Evolutionary conservation across 1,284 basidiomycete species (phyloP), one percentile per base, ranked within the genome.

Genomic region (Cerioporus squamosus): DNA sequence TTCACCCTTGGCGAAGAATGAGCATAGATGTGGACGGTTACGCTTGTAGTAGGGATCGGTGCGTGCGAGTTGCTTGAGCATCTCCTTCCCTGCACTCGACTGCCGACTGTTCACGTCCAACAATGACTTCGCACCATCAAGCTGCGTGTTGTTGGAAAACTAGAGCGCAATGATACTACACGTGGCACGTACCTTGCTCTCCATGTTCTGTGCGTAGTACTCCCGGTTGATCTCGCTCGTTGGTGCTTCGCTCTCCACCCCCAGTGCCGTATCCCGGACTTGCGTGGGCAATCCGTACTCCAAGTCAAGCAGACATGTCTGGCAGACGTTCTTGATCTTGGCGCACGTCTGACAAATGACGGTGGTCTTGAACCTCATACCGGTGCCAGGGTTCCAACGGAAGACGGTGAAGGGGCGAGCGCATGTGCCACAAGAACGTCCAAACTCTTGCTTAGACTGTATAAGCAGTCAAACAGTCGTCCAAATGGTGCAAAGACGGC

Each of bases 301-400:
- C 59, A 97, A 83, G 73, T 99, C 97, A 36, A 99, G 81, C 26
- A 99, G 80, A 74, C 97, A 99, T 1, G 96, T 98, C 78, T 99
- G 97, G 78, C 97, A 99, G 43, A 97, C 93, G 70, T 99, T 98
- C 82, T 98, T 98, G 68, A 98, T 91, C 81, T 98, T 99, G 39
- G 97, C 94, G 69, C 97, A 99, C 1, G 97, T 98, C 73, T 97
- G 95, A 77, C 97, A 99, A 65, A 99, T 90, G 63, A 98, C 97
- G 5, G 97, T 99, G 67, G 95, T 94, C 81, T 99, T 99, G 86
- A 89, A 97, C 42, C 97, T 88, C 72, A 89, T 91, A 43, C 95
- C 97, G 15, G 85, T 79, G 51, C 97, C 97, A 2, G 97, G 96
- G 69, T 98, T 97, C 97, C 97, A 99, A 46, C 95, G 90, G 76